phyloP scores from a whole-genome alignment of 2,329 filamentous ascomycete genomes.

The Emericellopsis cladophorae region DNA sequence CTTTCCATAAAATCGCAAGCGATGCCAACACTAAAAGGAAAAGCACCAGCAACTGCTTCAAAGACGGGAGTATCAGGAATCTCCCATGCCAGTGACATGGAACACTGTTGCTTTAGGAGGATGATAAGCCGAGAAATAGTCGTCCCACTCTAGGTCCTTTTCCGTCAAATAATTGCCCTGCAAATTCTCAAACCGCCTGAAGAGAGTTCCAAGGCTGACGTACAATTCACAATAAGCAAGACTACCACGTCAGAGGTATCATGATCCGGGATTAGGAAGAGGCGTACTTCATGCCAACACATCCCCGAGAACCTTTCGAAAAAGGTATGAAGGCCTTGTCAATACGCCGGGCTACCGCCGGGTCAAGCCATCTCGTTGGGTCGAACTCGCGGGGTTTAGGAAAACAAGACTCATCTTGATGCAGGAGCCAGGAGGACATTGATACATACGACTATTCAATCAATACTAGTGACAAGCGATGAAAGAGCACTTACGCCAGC shows the following conservation, averaged over 20 bases:
- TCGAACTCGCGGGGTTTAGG: not conserved
- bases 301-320: not conserved
- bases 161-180: no score
- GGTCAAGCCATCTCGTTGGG: not conserved
- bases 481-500: not conserved
- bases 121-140: no score
- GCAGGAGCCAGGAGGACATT: not conserved
- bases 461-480: not conserved
- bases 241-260: not conserved
- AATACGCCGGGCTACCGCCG: not conserved
- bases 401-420: not conserved
- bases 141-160: no score
- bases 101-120: no score
- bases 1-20: no score
- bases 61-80: no score
- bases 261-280: not conserved
- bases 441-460: not conserved
- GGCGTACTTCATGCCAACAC: not conserved
- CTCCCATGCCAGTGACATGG: no score
- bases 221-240: not conserved
- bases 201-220: no score
- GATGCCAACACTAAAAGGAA: no score
- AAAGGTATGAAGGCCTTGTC: not conserved
- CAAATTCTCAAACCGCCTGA: no score
- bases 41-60: no score